Conservation (phyloP, 768 basidiomycete genomes). For the Mrakia hoshinonis region DNA sequence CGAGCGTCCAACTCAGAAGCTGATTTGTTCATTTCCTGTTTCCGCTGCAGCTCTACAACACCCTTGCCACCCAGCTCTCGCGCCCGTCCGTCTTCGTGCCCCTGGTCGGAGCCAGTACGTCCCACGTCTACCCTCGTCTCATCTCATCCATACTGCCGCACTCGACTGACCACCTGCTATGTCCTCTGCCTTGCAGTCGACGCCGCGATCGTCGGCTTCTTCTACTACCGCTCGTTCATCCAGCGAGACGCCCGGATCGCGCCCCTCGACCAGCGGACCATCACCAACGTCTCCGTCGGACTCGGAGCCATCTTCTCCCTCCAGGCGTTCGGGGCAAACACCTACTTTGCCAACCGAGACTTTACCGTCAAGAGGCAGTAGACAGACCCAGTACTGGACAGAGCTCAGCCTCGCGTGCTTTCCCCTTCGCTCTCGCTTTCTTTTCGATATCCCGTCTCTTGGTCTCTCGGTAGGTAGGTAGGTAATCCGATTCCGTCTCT, state of each 20-base stretch:
- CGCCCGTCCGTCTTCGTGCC: conserved; percentile 22
- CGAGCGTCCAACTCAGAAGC: background rate
- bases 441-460: background rate
- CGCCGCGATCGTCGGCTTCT: background rate
- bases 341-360: conserved; percentile 26
- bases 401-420: background rate
- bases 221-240: background rate
- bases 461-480: background rate
- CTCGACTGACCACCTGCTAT: too few species aligned
- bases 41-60: conserved; percentile 15
- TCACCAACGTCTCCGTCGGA: conserved; percentile 23
- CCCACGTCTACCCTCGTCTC: background rate
- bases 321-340: conserved; percentile 20
- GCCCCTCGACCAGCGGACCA: conserved; percentile 14
- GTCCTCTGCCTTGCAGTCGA: background rate
- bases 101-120: conserved; percentile 19
- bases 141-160: background rate
- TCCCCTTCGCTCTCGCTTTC: background rate
- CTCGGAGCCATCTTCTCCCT: conserved; percentile 25
- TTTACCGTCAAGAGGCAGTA: conserved; percentile 25
- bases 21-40: background rate
- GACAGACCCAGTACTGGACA: too few species aligned
- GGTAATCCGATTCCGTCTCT: background rate
- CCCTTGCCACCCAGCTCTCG: conserved; percentile 8
- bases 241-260: conserved; percentile 4